Percentiles rank a stretch among this genome's conserved stretches.
phyloP scores from a whole-genome alignment of 257 asterid genomes.

The Scutellaria minor region DNA sequence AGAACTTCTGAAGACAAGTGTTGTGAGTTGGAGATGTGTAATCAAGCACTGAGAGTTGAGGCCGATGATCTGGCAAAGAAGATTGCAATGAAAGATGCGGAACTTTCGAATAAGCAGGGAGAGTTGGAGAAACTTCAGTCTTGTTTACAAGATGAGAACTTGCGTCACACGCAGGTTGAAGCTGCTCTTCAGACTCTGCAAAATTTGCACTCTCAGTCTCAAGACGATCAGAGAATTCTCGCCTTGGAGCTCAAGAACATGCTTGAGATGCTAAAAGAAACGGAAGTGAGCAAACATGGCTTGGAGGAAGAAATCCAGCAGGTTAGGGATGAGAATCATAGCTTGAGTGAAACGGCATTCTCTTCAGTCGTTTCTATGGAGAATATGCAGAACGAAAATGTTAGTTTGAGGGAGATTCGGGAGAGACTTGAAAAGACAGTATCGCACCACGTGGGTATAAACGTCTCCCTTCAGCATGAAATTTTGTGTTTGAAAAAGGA shows the following conservation, averaged over 20 bases:
- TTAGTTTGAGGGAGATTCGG: conserved; percentile 67
- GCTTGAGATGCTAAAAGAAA: conserved; percentile 62
- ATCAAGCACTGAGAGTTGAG: conserved; percentile 65
- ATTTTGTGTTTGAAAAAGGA: conserved; percentile 68
- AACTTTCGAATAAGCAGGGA: conserved; percentile 66
- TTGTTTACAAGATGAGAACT: conserved; percentile 60
- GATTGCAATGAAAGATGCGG: conserved; percentile 75
- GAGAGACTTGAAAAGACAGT: conserved; percentile 80
- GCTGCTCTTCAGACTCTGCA: conserved; percentile 64
- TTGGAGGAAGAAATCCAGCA: conserved; percentile 69
- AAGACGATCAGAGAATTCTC: conserved; percentile 67
- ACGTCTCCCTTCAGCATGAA: conserved; percentile 64
- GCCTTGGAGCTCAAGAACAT: conserved; percentile 62
- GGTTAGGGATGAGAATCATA: conserved; percentile 59
- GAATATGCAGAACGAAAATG: conserved; percentile 67
- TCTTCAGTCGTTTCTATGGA: conserved; percentile 61
- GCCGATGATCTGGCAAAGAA: conserved; percentile 69
- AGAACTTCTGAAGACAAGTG: conserved; percentile 63
- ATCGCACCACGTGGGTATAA: conserved; percentile 52
- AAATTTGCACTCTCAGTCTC: conserved; percentile 65
- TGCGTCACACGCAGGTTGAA: conserved; percentile 58
- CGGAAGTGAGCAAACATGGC: conserved; percentile 59
- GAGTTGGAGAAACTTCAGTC: conserved; percentile 79
- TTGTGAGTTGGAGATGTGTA: conserved; percentile 57
- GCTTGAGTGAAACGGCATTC: conserved; percentile 50